Percentiles rank a stretch among this genome's conserved stretches.
Conservation (phyloP, 805 yeast species). For the Komagataella kurtzmanii region DNA sequence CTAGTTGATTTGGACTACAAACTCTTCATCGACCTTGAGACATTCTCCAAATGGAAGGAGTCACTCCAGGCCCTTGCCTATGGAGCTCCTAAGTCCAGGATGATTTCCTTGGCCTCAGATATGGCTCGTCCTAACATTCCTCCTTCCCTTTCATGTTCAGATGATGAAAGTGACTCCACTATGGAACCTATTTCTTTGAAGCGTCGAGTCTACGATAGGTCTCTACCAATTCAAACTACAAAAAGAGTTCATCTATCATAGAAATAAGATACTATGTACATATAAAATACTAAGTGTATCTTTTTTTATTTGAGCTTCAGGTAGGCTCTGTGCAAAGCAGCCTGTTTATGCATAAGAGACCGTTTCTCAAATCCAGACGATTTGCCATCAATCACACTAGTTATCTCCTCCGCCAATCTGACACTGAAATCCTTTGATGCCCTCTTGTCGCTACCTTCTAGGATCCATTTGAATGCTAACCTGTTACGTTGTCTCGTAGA, state of each 20-base stretch:
- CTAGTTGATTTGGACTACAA: constrained; percentile 43
- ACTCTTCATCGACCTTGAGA: constrained; percentile 33
- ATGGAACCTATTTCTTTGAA: not conserved
- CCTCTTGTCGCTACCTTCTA: constrained; percentile 73
- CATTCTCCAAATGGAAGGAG: constrained; percentile 23
- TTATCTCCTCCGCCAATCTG: constrained; percentile 80
- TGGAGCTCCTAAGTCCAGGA: not conserved
- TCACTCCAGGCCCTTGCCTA: not conserved
- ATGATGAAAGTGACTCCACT: not conserved
- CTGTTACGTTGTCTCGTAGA: constrained; percentile 73
- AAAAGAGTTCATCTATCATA: not conserved
- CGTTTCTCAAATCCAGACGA: constrained; percentile 78
- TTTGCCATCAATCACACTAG: constrained; percentile 64
- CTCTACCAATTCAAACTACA: not conserved
- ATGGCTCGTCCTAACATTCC: not conserved
- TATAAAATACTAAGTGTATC: not conserved
- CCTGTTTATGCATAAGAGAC: constrained; percentile 70
- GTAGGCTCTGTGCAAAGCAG: constrained; percentile 81
- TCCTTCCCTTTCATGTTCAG: not conserved
- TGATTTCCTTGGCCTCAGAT: not conserved
- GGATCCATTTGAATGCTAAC: constrained; percentile 82
- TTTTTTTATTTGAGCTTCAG: constrained; percentile 22
- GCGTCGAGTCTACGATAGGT: not conserved
- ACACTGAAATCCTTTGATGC: constrained; percentile 74
- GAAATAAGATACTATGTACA: not conserved